A percentile compares a stretch with the other conserved stretches of the same genome.
These are phyloP conservation scores for Teunomyces funiuensis DNA, from an alignment of 805 yeast species.

Conservation along the genomic window DNA sequence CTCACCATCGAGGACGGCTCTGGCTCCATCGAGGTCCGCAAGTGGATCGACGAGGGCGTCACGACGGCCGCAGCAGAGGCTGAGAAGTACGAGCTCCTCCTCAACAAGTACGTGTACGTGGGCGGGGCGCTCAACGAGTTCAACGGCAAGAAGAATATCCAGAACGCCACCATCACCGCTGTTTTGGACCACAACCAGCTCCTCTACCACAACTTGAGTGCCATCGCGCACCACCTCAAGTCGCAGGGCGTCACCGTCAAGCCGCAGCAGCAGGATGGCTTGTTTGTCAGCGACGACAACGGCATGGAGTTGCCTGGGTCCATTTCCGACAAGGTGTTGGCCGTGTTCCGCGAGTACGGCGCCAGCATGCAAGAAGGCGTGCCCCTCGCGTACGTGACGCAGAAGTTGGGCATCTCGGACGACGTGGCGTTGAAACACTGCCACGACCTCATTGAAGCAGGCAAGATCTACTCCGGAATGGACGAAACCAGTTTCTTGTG, in stretches of 20 bases:
- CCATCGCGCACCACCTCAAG: slow-evolving; percentile 52
- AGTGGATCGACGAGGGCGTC: slow-evolving; percentile 50
- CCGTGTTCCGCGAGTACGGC: slow-evolving; percentile 50
- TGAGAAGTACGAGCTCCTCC: slow-evolving; percentile 33
- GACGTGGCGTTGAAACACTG: slow-evolving; percentile 52
- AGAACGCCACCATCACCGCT: slow-evolving; percentile 58
- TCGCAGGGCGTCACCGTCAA: slow-evolving; percentile 48
- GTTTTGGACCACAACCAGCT: slow-evolving; percentile 67
- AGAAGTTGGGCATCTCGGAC: slow-evolving; percentile 49
- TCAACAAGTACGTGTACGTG: slow-evolving; percentile 62
- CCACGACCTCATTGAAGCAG: slow-evolving; percentile 60
- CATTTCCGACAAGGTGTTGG: slow-evolving; percentile 45
- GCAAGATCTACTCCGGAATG: slow-evolving; percentile 65
- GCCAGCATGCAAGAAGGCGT: slow-evolving; percentile 72
- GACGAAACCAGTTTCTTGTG: slow-evolving; percentile 47
- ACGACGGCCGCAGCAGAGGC: slow-evolving; percentile 31
- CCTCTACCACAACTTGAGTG: slow-evolving; percentile 64
- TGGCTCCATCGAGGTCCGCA: slow-evolving; percentile 54
- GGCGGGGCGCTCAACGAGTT: slow-evolving; percentile 52
- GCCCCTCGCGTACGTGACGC: slow-evolving; percentile 62
- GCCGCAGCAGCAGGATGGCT: slow-evolving; percentile 17
- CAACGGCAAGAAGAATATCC: slow-evolving; percentile 61
- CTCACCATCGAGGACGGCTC: slow-evolving; percentile 79
- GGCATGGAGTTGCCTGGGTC: slow-evolving; percentile 12
- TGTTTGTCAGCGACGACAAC: slow-evolving; percentile 30